Evolutionary conservation across 768 basidiomycete genomes (phyloP), one percentile per base, ranked within the genome.

Genomic region (Tulasnella sp.): DNA sequence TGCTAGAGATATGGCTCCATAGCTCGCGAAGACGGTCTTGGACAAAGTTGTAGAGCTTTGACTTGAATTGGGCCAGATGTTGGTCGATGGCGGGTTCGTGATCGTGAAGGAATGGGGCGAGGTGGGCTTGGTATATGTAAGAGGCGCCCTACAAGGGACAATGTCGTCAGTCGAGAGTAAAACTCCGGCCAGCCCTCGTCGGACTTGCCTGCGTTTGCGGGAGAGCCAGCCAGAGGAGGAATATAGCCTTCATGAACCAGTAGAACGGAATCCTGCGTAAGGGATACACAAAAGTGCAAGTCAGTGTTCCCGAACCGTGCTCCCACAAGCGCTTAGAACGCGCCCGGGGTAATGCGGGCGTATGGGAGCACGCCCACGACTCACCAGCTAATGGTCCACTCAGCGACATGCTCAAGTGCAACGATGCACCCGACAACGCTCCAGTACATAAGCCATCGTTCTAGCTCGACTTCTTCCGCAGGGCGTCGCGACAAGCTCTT

Each of bases 401-500:
- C 95, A 11, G 91, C 91, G 37, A 93, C 86, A 82, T 92, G 92
- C 84, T 98, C 96, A 6, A 93, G 85, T 5, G 89, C 91, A 20
- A 95, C 88, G 81, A 95, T 90, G 82, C 91, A 82, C 6, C 85
- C 85, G 3, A 86, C 81, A 13, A 85, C 85, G 48, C 82, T 81
- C 96, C 96, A 98, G 82, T 98, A 98, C 93, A 95, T 96, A 75
- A 98, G 88, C 95, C 96, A 98, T 84, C 95, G 87, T 83, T 98
- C 96, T 11, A 96, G 87, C 69, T 95, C 94, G 73, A 87, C 89
- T 81, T 94, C 93, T 0, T 91, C 91, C 1, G 93, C 93, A 26
- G 93, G 93, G n/a, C 94, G 88, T 81, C 92, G 90, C 48, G 92
- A 92, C 42, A 98, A 89, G 0, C 93, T 91, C 86, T 98, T 98